Conservation (phyloP, 2,329 filamentous ascomycete species). For the Claviceps spartinae region DNA sequence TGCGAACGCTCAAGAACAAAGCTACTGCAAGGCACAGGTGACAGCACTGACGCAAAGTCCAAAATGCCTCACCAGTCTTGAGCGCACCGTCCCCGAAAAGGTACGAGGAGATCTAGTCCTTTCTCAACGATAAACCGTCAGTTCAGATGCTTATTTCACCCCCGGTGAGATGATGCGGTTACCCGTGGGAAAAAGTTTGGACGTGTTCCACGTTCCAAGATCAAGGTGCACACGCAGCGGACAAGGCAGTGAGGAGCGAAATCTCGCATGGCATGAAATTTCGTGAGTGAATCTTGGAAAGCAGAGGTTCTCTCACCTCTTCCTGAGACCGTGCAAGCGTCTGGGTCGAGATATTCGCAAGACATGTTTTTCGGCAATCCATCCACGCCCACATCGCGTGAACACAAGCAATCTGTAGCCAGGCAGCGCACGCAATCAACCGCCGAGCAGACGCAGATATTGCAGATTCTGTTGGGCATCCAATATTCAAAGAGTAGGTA, state of each 20-base stretch:
- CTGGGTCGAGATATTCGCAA: neutral
- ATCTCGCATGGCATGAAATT: neutral
- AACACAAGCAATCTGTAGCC: neutral
- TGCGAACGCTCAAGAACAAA: too few relatives aligned
- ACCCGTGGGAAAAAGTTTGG: neutral
- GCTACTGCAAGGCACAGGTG: constrained; percentile 3
- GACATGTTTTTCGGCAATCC: neutral
- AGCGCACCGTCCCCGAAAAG: neutral
- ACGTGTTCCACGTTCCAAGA: neutral
- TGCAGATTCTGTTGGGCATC: neutral
- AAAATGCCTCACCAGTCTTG: neutral
- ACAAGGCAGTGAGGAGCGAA: neutral
- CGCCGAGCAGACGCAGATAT: neutral
- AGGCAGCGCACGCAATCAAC: neutral
- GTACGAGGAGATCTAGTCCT: neutral
- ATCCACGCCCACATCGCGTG: neutral
- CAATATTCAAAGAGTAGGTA: neutral
- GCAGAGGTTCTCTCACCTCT: neutral
- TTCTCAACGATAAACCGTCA: neutral
- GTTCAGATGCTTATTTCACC: neutral
- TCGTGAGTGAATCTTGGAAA: neutral
- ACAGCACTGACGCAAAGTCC: neutral
- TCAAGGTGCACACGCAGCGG: neutral
- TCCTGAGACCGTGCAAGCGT: neutral
- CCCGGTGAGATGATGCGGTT: neutral